Evolutionary conservation across 768 basidiomycete species (phyloP), one percentile per base, ranked within the genome.

Genomic region (Piloderma croceum): DNA sequence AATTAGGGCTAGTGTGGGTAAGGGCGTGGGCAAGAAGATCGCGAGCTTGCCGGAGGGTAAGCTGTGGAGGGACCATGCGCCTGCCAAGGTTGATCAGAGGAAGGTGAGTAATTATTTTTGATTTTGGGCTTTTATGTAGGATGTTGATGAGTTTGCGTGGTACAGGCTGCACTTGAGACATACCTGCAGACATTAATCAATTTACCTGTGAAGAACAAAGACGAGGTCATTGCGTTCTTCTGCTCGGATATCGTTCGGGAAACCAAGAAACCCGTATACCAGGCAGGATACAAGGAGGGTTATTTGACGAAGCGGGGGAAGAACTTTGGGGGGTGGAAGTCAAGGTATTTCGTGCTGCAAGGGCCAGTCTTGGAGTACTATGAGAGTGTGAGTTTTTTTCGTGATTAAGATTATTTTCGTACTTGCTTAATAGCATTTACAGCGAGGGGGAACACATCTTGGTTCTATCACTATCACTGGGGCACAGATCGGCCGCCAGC

Each of bases 291-390:
- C 65, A 96, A 94, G 62, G 90, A 94, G 61, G 94, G 93, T 12
- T 94, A 94, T 59, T 68, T 96, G 24, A 97, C 94, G 15, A 97
- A 97, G 65, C 76, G 91, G 43, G 93, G 93, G 17, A 91, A 97
- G 69, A 96, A 90, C 55, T 97, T 98, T 63, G 96, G 96, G 33
- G 92, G 94, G 2, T 93, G 90, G 94, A 93, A 94, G 58, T 90
- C 90, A 19, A 75, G 96, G 31, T 99, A 82, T 62, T 98, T 98
- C 53, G 90, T 97, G 6, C 70, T 97, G 19, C 84, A 90, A 60
- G 91, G 93, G 0, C 83, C 90, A 3, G 76, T 85, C 2, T 71
- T 98, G 37, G 90, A 94, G 55, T 99, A 98, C 62, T 99, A 88
- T 53, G 96, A 98, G 64, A 83, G 79, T 53, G 94, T 97, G 63